Evolutionary conservation across 2,329 filamentous ascomycete species (phyloP).

Genomic region (Oidium heveae): DNA sequence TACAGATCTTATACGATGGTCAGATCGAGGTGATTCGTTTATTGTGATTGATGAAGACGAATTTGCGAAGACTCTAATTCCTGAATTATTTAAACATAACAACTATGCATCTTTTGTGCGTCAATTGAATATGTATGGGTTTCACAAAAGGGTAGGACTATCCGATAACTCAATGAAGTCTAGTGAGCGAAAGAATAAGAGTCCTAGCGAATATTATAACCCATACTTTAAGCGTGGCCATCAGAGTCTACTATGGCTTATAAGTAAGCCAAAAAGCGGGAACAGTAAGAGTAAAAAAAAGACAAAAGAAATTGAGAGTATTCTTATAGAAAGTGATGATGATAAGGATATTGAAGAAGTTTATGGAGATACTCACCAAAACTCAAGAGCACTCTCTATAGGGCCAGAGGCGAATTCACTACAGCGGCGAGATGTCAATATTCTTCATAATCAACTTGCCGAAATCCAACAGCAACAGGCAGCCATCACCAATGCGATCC

Average conservation of each 20-base stretch:
- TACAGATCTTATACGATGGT: slow-evolving; percentile 89
- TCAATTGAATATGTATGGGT: slow-evolving; percentile 93
- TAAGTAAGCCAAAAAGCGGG: slow-evolving; percentile 76
- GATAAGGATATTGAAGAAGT: slow-evolving; percentile 18
- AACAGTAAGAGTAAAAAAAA: slow-evolving; percentile 26
- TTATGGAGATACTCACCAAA: slow-evolving; percentile 21
- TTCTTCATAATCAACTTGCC: slow-evolving; percentile 56
- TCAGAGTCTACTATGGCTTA: slow-evolving; percentile 81
- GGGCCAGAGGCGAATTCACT: slow-evolving; percentile 19
- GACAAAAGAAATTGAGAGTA: slow-evolving; percentile 34
- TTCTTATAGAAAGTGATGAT: slow-evolving; percentile 45
- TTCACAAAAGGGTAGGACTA: slow-evolving; percentile 51
- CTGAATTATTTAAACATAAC: slow-evolving; percentile 56
- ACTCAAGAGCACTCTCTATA: slow-evolving; percentile 13
- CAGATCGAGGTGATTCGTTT: slow-evolving; percentile 86
- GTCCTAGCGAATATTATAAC: slow-evolving; percentile 93
- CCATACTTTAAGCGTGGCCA: slow-evolving; percentile 86
- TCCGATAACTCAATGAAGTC: slow-evolving; percentile 96
- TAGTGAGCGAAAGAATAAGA: slow-evolving; percentile 91
- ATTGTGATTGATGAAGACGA: slow-evolving; percentile 91
- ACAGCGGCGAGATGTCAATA: slow-evolving; percentile 47
- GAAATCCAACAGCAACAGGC: slow-evolving; percentile 69
- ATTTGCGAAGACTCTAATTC: slow-evolving; percentile 48
- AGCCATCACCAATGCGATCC: slow-evolving; percentile 62
- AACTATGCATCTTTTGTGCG: slow-evolving; percentile 58